Evolutionary conservation across 768 basidiomycete genomes (phyloP).

Genomic region (Hygrophoropsis aurantiaca): DNA sequence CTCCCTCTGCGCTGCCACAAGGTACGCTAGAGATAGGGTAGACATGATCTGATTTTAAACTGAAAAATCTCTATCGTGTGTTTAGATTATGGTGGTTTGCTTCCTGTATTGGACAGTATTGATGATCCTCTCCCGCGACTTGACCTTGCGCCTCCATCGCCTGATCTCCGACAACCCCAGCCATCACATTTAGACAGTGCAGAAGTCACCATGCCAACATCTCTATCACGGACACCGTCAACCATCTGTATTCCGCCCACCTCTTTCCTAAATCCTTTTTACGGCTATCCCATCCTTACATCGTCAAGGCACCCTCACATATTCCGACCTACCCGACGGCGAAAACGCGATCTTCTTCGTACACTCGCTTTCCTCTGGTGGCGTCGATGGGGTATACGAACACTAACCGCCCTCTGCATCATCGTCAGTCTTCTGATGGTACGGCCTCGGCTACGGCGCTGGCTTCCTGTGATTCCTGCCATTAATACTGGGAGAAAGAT

Average conservation of each 20-base stretch:
- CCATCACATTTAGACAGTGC: too few species aligned
- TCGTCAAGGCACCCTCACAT: slow-evolving; percentile 33
- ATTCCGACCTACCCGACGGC: slow-evolving; percentile 60
- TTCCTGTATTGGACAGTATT: slow-evolving; percentile 51
- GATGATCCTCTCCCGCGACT: slow-evolving; percentile 45
- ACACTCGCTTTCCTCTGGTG: slow-evolving; percentile 68
- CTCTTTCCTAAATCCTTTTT: slow-evolving; percentile 71
- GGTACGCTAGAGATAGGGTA: slow-evolving; percentile 41
- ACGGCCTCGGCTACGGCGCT: slow-evolving; percentile 18
- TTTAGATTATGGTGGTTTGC: slow-evolving; percentile 67
- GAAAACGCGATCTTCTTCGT: slow-evolving; percentile 64
- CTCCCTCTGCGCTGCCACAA: slow-evolving; percentile 52
- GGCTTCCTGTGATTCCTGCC: neutral
- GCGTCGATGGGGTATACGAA: slow-evolving; percentile 56
- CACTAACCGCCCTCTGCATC: slow-evolving; percentile 36
- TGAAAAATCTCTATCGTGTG: slow-evolving; percentile 17
- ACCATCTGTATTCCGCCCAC: slow-evolving; percentile 43
- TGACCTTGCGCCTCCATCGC: too few species aligned
- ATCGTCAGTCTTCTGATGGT: slow-evolving; percentile 27
- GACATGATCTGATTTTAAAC: slow-evolving; percentile 9
- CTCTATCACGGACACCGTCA: slow-evolving; percentile 7
- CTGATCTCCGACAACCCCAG: too few species aligned
- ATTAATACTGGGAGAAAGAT: neutral
- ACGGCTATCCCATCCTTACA: slow-evolving; percentile 59
- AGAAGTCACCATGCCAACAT: neutral